A percentile compares a stretch with the other conserved stretches of the same genome.
Conservation (phyloP, 768 basidiomycete species). For the Phaffia tasmanica region DNA sequence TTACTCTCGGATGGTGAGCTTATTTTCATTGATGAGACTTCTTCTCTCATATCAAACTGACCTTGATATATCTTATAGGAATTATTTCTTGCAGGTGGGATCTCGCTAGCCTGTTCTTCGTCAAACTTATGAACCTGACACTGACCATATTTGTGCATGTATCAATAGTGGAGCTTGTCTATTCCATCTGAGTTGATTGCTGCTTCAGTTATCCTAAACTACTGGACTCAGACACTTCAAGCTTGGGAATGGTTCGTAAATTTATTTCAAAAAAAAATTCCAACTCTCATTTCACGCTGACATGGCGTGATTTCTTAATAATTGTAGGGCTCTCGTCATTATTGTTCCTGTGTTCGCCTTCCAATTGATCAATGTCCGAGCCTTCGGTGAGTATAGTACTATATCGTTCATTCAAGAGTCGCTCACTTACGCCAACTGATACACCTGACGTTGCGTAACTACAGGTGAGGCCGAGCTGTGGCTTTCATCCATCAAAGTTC, state of each 20-base stretch:
- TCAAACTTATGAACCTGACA: no score
- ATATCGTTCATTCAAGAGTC: no score
- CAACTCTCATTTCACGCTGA: no score
- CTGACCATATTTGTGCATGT: neutral
- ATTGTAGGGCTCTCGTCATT: conserved; percentile 39
- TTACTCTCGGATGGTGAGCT: conserved; percentile 52
- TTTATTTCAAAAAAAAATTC: neutral
- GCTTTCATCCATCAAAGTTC: conserved; percentile 71
- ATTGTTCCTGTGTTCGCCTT: conserved; percentile 64
- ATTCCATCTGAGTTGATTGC: conserved; percentile 48
- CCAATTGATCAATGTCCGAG: conserved; percentile 59
- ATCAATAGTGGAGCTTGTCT: conserved; percentile 6
- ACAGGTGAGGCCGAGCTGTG: conserved; percentile 69
- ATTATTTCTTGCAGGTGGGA: no score
- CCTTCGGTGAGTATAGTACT: conserved; percentile 45
- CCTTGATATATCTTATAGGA: no score
- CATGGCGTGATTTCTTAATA: no score
- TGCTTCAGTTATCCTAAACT: conserved; percentile 22
- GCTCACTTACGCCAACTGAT: no score
- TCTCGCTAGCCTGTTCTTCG: no score
- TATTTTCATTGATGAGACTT: no score
- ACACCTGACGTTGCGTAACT: no score
- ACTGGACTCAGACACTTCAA: no score
- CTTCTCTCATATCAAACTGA: no score
- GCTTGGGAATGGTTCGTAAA: neutral